Conservation (phyloP, 2,329 filamentous ascomycete genomes). For the Neofusicoccum ribis region DNA sequence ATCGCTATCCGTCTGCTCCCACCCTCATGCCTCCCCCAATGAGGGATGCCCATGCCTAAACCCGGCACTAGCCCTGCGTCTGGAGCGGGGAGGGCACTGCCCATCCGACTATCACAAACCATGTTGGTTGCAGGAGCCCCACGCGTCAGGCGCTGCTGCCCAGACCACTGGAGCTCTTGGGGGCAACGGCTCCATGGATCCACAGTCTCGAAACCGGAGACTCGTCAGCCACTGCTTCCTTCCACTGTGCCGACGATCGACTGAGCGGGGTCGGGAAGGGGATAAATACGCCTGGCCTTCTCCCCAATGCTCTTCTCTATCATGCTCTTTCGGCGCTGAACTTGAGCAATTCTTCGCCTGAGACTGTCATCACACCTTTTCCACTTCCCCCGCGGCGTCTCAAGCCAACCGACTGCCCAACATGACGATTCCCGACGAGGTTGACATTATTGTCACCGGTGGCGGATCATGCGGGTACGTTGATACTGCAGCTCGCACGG, state of each 20-base stretch:
- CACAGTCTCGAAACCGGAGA: constrained; percentile 15
- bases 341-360: not conserved
- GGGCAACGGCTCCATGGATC: constrained; percentile 3
- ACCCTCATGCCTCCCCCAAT: not conserved
- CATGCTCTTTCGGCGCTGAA: not conserved
- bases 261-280: constrained; percentile 17
- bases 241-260: constrained; percentile 20
- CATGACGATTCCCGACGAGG: constrained; percentile 72
- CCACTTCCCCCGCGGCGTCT: not conserved
- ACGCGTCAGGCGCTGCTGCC: constrained; percentile 15
- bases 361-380: not conserved
- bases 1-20: not conserved
- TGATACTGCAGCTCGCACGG: not conserved
- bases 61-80: constrained; percentile 8
- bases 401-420: constrained; percentile 20
- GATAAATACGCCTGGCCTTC: constrained; percentile 10
- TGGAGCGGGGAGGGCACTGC: constrained; percentile 6
- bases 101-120: constrained; percentile 11
- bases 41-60: not conserved
- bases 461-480: constrained; percentile 67
- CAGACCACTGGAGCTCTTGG: constrained; percentile 12
- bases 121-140: constrained; percentile 14
- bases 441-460: constrained; percentile 78
- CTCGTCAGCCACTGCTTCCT: constrained; percentile 20
- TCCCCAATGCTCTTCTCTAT: not conserved